Evolutionary conservation across 805 yeast genomes (phyloP), one percentile per base, ranked within the genome.

Genomic region (Saccharomycopsis guyanensis): DNA sequence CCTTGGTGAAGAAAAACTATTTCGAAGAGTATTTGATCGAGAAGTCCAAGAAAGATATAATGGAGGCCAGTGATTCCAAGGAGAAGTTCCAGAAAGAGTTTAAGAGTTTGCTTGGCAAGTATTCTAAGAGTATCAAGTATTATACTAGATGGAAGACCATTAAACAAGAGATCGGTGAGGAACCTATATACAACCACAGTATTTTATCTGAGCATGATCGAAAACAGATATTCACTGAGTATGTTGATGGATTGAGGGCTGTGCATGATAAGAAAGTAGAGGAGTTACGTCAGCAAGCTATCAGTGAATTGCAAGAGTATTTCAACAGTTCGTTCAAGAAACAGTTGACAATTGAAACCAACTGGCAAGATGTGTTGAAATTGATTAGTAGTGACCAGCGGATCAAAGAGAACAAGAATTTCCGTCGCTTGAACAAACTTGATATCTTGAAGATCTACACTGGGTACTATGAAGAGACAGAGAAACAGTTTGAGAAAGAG

Each of bases 141-240:
- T 73, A 69, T 45, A 76, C 91, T 0, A 64, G 84, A 35, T 86
- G 95, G 95, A 55, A 59, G 27, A 73, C 81, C 0, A 66, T 75
- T 0, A 76, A 72, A 47, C 64, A 64, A n/a, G 45, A 72, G 45
- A 72, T 84, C 3, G 60, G 66, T 3, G 78, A 81, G 47, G 93
- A 85, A 56, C 80, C 87, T 0, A 73, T 82, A 4, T 82, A 77
- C 57, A 72, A 69, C 46, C 79, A 76, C 57, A 68, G 86, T 1
- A 69, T 77, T 16, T 68, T 79, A 7, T 72, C 79, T 19, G 86
- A 80, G 42, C 65, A 65, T 24, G 72, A 80, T 43, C 77, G 82
- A 45, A 68, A 69, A 40, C 68, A 69, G 38, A 69, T 80, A 2
- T 85, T 78, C 57, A 56, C 65, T 29, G 75, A 75, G 19, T 82